Evolutionary conservation across 2,329 filamentous ascomycete genomes (phyloP), one percentile per base, ranked within the genome.

Genomic region (Neophaeococcomyces mojaviensis): DNA sequence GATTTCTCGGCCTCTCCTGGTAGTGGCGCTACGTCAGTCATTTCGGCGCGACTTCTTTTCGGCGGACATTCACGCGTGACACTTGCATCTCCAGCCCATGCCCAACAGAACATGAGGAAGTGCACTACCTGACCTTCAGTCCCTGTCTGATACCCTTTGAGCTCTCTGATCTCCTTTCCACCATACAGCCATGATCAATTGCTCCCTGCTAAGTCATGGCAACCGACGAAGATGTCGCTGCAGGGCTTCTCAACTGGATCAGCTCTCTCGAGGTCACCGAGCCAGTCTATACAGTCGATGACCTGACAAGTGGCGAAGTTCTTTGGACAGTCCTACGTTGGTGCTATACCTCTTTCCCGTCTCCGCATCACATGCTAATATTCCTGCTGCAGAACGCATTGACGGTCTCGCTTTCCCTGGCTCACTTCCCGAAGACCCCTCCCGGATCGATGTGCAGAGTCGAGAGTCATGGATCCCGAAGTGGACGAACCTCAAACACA

Each of bases 401-500:
- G 69, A 73, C 53, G 64, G 67, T 22, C 64, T 70, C 44, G 67
- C 65, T 51, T 73, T 73, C 50, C 62, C 69, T 36, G 68, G 69
- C 35, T 67, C 68, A 46, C 63, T 73, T 13, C 70, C 70, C 19
- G 67, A 72, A 55, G 62, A 62, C 44, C 64, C 64, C 26, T 59
- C 64, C 9, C 46, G 52, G n/a, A 61, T 64, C 16, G 67, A 70
- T 47, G 63, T 69, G 54, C 5, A 13, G 24, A 37, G 33, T 22
- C 22, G 19, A 16, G 19, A 36, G 13, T 44, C 41, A 26, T 71
- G 69, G 69, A 63, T 71, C 43, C 61, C 66, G 36, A 68, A 68
- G 61, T 69, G 67, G 63, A 67, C 70, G 57, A 72, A 72, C 55
- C 56, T 72, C 50, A 71, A 71, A 58, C 67, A 69, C 49, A 61